phyloP scores from a whole-genome alignment of 768 basidiomycete genomes.

The Naganishia friedmannii region DNA sequence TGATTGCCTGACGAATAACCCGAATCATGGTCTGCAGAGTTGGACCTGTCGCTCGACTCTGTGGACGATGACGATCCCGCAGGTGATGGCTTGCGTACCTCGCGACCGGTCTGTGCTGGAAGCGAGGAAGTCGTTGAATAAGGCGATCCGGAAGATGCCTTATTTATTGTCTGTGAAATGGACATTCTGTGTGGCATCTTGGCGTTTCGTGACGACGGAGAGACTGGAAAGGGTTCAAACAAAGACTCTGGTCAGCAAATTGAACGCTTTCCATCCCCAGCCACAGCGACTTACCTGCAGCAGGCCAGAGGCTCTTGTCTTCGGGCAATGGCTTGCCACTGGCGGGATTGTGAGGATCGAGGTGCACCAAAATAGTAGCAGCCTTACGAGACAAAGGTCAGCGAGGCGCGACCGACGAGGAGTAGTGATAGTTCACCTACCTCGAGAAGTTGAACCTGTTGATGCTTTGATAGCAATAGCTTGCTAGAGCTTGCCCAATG shows the following conservation, averaged over 20 bases:
- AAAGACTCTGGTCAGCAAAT: not conserved
- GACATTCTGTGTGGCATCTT: constrained; percentile 17
- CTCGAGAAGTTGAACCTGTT: constrained; percentile 94
- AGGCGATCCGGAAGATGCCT: constrained; percentile 39
- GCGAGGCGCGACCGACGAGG: not conserved
- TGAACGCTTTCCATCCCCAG: not conserved
- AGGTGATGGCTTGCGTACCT: constrained; percentile 29
- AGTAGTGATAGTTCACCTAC: constrained; percentile 53
- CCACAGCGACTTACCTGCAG: constrained; percentile 28
- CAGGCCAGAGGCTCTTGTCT: constrained; percentile 87
- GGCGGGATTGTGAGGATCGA: constrained; percentile 62
- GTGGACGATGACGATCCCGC: constrained; percentile 26
- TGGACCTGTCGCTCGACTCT: constrained; percentile 28
- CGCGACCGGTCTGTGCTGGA: constrained; percentile 11
- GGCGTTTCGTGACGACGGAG: constrained; percentile 25
- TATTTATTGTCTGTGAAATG: constrained; percentile 25
- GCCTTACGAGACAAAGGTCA: constrained; percentile 57
- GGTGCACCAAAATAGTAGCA: constrained; percentile 87
- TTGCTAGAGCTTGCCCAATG: constrained; percentile 93
- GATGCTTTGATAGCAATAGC: constrained; percentile 88
- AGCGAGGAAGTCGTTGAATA: constrained; percentile 42
- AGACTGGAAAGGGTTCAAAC: constrained; percentile 13
- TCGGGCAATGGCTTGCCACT: constrained; percentile 77
- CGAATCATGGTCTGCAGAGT: constrained; percentile 26
- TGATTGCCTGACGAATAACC: constrained; percentile 26